These are phyloP conservation scores for Kwoniella sp. DNA, from an alignment of 768 basidiomycete genomes.

Conservation along the genomic window DNA sequence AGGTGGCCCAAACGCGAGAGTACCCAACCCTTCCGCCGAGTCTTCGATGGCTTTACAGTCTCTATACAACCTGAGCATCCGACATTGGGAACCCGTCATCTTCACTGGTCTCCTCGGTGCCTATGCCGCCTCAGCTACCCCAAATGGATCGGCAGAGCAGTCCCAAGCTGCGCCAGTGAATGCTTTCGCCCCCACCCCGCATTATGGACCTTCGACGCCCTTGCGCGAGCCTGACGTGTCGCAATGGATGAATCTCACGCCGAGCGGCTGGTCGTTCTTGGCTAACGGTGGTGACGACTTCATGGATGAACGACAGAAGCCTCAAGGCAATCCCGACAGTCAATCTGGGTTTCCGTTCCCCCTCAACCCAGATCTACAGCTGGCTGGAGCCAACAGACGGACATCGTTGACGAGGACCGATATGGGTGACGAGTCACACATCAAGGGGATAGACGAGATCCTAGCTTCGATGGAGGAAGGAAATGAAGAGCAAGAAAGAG, in stretches of 20 bases:
- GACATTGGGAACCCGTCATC: slow-evolving; percentile 46
- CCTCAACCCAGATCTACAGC: slow-evolving; percentile 9
- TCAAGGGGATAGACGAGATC: slow-evolving; percentile 39
- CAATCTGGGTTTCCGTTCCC: slow-evolving; percentile 19
- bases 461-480: slow-evolving; percentile 45
- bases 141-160: slow-evolving; percentile 4
- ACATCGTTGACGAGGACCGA: slow-evolving; percentile 17
- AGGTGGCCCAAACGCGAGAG: slow-evolving; percentile 17
- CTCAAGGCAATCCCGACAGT: neutral
- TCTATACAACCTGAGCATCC: slow-evolving; percentile 48
- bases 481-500: slow-evolving; percentile 29
- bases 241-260: slow-evolving; percentile 46
- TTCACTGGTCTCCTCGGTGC: slow-evolving; percentile 44
- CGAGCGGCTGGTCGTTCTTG: slow-evolving; percentile 32
- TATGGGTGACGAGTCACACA: slow-evolving; percentile 8
- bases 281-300: neutral
- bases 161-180: neutral
- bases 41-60: slow-evolving; percentile 39
- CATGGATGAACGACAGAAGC: neutral
- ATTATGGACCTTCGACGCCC: slow-evolving; percentile 37
- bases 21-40: slow-evolving; percentile 37
- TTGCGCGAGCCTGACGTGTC: slow-evolving; percentile 39
- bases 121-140: slow-evolving; percentile 17
- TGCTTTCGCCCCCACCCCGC: slow-evolving; percentile 9
- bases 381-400: slow-evolving; percentile 5